Base-by-base conservation (phyloP, 106 monocot species). In the Allium fistulosum region DNA sequence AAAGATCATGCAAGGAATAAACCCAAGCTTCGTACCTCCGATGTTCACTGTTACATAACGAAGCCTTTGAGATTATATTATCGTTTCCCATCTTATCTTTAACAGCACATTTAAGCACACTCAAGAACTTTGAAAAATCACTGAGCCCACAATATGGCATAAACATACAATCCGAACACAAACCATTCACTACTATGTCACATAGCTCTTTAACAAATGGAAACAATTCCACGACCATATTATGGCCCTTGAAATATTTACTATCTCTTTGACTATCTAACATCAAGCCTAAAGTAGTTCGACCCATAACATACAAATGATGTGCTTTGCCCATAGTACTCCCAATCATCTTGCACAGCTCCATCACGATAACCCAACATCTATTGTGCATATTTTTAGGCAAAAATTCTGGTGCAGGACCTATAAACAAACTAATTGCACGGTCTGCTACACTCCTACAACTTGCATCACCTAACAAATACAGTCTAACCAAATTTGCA, bases 271-370 rank as follows among this genome's bases (percentile, higher is more conserved):
- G 75, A 7, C 57, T 8, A n/a, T 72, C 67, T 17, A 90, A 45
- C 59, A 87, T 53, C 9, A 69, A 58, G 0, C 79, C 81, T 2
- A 88, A 55, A 6, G 72, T n/a, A 9, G 64, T 69, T 9, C 94
- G 75, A 58, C 88, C 90, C 9, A 66, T 17, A n/a, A 72, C 6
- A 55, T 91, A 91, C 4, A 95, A 81, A 4, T 6, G 11, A 48
- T 95, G 87, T 7, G 18, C 53, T 68, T 46, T 79, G 26, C 81
- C 81, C 11, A 68, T 78, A 0, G 81, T 66, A 2, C 56, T 62
- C 1, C 56, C 57, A 2, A 95, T 72, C 68, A 91, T 57, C 57
- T 76, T 72, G 57, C 88, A 88, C 51, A 95, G 88, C 51, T 88
- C 83, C 9, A 91, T 70, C 59, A 91, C 13, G 10, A 95, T 81